Evolutionary conservation across 768 basidiomycete genomes (phyloP).

Genomic region (Tulasnella sp.): DNA sequence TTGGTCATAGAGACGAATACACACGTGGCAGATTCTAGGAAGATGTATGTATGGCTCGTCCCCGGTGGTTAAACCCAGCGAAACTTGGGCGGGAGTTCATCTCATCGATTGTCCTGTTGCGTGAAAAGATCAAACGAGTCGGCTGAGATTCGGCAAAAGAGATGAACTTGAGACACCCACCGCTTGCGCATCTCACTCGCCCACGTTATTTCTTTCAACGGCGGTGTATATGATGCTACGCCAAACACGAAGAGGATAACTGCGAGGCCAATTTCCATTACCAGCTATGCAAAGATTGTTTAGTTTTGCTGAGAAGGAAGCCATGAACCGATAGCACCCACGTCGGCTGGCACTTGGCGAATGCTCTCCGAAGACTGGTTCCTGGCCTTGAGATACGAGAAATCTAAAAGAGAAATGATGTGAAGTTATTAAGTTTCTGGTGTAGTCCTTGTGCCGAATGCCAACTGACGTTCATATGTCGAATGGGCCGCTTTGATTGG

Average conservation of each 20-base stretch:
- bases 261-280: slow-evolving; percentile 56
- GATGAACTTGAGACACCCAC: slow-evolving; percentile 37
- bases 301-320: neutral
- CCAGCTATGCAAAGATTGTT: slow-evolving; percentile 42
- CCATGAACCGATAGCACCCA: neutral
- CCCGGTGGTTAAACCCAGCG: slow-evolving; percentile 50
- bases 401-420: slow-evolving; percentile 39
- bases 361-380: slow-evolving; percentile 10
- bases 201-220: slow-evolving; percentile 78
- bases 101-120: slow-evolving; percentile 57
- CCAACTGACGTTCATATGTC: slow-evolving; percentile 62
- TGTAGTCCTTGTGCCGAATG: neutral
- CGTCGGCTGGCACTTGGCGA: slow-evolving; percentile 16
- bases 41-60: neutral
- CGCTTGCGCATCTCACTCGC: slow-evolving; percentile 79
- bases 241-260: slow-evolving; percentile 64
- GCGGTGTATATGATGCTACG: slow-evolving; percentile 58
- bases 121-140: slow-evolving; percentile 1
- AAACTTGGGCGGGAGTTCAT: slow-evolving; percentile 64
- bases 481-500: slow-evolving; percentile 59
- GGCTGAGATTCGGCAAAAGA: neutral
- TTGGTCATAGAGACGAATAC: neutral
- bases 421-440: slow-evolving; percentile 5
- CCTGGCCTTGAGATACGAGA: slow-evolving; percentile 27
- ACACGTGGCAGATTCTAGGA: neutral